Base-by-base conservation (phyloP, 129 eudicot species). In the Logfia minima region DNA sequence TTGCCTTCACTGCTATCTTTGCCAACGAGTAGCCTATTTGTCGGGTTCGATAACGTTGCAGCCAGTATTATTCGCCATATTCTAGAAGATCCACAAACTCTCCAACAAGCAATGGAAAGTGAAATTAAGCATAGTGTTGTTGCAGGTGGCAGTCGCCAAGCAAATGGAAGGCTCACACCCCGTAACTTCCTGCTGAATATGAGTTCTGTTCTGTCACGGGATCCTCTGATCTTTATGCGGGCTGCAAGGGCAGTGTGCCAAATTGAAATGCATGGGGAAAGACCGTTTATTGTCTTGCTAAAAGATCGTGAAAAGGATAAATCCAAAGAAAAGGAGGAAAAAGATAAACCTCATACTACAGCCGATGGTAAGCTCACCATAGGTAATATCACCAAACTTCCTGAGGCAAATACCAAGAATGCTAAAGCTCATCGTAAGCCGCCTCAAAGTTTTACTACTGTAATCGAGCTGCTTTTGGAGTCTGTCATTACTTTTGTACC, bases 61-160 rank as follows among this genome's bases (percentile, higher is more conserved):
- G 98, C 96, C 65, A 73, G 90, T 51, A 89, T 94, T 74, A 91
- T 94, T 62, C 93, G 97, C 7, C 98, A 94, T 81, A 85, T 94
- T 48, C 97, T 94, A 62, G 98, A 94, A 84, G 99, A 95, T 87
- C 90, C 99, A 14, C 99, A 91, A 76, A 95, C 99, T 31, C 95
- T 95, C 35, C 99, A 95, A 84, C 97, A 86, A 76, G 99, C 99
- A 52, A 95, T 95, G 99, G 99, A 95, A 82, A 80, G 89, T 82
- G 99, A 95, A 83, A 92, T 95, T 74, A 84, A 88, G 43, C 99
- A 89, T 64, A 94, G 86, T 78, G 75, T 94, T 63, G 85, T 83
- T 21, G 79, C 92, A 75, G 92, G 88, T 68, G 78, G 89, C 69
- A 89, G 83, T 74, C 82, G 99, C 66, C 99, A 92, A 71, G 85